A percentile compares a stretch with the other conserved stretches of the same genome.
Evolutionary conservation across 148 eudicot species (phyloP).

Genomic region (Chenopodium berlandieri): DNA sequence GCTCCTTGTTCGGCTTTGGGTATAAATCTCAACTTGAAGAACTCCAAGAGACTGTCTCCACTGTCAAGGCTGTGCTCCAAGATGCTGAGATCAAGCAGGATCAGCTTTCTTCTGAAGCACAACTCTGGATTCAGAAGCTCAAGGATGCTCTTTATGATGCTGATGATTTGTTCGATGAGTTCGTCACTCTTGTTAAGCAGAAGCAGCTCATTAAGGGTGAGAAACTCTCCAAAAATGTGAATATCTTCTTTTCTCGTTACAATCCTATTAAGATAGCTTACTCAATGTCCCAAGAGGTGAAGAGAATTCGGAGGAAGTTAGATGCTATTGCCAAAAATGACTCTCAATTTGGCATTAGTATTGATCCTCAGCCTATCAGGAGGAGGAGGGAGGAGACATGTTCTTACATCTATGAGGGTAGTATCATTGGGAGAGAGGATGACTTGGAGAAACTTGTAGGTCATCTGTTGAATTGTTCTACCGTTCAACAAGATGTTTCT

Average conservation of each 20-base stretch:
- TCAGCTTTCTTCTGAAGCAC: not conserved
- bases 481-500: not conserved
- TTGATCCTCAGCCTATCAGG: not conserved
- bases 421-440: too few species aligned
- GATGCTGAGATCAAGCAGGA: not conserved
- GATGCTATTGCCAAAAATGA: not conserved
- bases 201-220: not conserved
- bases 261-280: not conserved
- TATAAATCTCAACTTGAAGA: not conserved
- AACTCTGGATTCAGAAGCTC: not conserved
- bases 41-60: not conserved
- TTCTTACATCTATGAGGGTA: not conserved
- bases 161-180: not conserved
- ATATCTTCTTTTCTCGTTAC: too few species aligned
- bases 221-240: too few species aligned
- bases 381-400: not conserved
- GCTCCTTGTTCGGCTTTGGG: not conserved
- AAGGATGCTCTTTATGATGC: not conserved
- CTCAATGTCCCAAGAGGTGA: not conserved
- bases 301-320: not conserved
- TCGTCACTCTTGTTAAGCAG: not conserved
- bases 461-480: not conserved
- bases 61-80: not conserved
- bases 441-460: not conserved
- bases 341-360: not conserved